Percentiles rank a stretch among this genome's conserved stretches.
phyloP scores from a whole-genome alignment of 2,329 filamentous ascomycete genomes.

The Ceratocystis harringtonii region DNA sequence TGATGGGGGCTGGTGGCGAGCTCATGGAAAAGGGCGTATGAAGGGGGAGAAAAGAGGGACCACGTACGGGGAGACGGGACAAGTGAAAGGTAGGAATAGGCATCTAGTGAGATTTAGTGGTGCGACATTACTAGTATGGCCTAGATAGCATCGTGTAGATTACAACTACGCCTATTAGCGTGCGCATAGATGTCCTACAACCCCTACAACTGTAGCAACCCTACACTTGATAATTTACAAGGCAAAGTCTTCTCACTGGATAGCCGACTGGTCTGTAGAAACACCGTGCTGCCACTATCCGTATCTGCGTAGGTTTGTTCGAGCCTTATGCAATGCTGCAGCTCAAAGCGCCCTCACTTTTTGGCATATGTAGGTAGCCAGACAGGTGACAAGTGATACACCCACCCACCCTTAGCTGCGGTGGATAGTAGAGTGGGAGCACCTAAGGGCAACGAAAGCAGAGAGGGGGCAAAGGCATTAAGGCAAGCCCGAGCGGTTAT shows the following conservation, averaged over 20 bases:
- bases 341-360: background rate
- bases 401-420: background rate
- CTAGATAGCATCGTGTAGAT: too few species aligned
- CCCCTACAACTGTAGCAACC: background rate
- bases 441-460: background rate
- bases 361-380: conserved; percentile 1
- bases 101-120: too few species aligned
- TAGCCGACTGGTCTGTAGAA: background rate
- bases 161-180: background rate
- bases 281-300: background rate
- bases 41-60: too few species aligned
- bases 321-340: background rate
- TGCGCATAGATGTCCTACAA: background rate
- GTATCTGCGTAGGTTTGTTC: background rate
- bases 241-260: background rate
- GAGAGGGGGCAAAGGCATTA: background rate
- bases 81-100: too few species aligned
- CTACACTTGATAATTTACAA: background rate
- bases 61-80: too few species aligned
- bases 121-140: too few species aligned
- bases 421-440: background rate
- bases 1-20: too few species aligned
- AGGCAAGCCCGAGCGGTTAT: background rate
- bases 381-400: background rate
- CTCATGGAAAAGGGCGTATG: too few species aligned